Conservation (phyloP, 225 moss, liverwort and hornwort species). For the Physcomitrellopsis africana region DNA sequence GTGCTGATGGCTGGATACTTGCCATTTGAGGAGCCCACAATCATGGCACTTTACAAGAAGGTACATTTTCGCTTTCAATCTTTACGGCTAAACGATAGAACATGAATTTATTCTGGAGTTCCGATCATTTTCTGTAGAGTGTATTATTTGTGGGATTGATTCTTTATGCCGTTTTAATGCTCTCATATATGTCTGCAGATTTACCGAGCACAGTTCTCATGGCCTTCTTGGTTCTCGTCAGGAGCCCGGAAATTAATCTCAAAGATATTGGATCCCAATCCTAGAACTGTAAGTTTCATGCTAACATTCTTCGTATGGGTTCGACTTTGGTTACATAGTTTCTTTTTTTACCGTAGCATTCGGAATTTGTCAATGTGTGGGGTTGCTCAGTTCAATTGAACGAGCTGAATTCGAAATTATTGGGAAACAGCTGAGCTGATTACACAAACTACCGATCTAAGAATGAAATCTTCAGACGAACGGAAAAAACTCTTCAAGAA, state of each 20-base stretch:
- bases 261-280: conserved; percentile 91
- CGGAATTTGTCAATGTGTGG: too few species aligned
- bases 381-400: too few species aligned
- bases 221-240: conserved; percentile 85
- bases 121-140: not conserved
- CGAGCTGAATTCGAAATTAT: too few species aligned
- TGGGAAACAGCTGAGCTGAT: too few species aligned
- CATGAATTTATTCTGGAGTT: not conserved
- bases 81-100: not conserved
- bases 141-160: not conserved
- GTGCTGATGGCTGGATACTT: conserved; percentile 61
- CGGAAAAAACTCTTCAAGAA: too few species aligned
- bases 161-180: not conserved
- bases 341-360: too few species aligned
- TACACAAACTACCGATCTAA: too few species aligned
- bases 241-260: conserved; percentile 76
- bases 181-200: conserved; percentile 58
- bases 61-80: conserved; percentile 30
- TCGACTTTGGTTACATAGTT: too few species aligned
- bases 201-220: conserved; percentile 87
- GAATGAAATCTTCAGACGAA: too few species aligned
- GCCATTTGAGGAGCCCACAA: conserved; percentile 58
- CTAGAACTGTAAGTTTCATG: conserved; percentile 71
- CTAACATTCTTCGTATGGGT: too few species aligned
- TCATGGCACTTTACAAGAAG: conserved; percentile 57